phyloP scores from a whole-genome alignment of 768 basidiomycete species.

The Lentinula boryana region DNA sequence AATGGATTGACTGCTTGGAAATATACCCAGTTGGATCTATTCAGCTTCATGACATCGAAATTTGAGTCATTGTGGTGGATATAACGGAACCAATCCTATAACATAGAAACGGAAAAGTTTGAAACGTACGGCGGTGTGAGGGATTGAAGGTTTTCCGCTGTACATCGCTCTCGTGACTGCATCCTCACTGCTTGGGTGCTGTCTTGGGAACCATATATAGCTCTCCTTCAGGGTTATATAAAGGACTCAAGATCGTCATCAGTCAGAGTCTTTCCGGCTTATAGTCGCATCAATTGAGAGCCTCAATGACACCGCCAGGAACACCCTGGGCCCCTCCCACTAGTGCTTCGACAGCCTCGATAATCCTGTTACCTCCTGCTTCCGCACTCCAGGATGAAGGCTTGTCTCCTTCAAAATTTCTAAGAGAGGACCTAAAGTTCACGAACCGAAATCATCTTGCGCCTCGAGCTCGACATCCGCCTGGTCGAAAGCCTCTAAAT shows the following conservation, averaged over 20 bases:
- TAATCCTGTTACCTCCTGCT: no score
- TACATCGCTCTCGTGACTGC: not conserved
- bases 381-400: no score
- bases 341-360: no score
- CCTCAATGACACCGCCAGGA: conserved; percentile 15
- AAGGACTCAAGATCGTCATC: conserved; percentile 10
- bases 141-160: not conserved
- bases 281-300: conserved; percentile 15
- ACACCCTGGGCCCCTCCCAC: conserved; percentile 3
- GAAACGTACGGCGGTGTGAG: conserved; percentile 1
- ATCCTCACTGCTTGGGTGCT: conserved; percentile 11
- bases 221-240: conserved; percentile 8
- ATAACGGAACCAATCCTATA: conserved; percentile 7
- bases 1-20: not conserved
- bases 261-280: conserved; percentile 12
- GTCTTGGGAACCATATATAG: conserved; percentile 10
- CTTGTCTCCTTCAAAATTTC: no score
- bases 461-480: no score
- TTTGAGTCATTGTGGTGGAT: conserved; percentile 1
- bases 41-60: not conserved
- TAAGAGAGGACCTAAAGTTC: no score
- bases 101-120: not conserved
- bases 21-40: not conserved
- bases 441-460: no score
- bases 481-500: no score